Percentiles rank a stretch among this genome's conserved stretches.
Evolutionary conservation across 2,329 filamentous ascomycete species (phyloP).

Genomic region (Neopestalotiopsis clavispora): DNA sequence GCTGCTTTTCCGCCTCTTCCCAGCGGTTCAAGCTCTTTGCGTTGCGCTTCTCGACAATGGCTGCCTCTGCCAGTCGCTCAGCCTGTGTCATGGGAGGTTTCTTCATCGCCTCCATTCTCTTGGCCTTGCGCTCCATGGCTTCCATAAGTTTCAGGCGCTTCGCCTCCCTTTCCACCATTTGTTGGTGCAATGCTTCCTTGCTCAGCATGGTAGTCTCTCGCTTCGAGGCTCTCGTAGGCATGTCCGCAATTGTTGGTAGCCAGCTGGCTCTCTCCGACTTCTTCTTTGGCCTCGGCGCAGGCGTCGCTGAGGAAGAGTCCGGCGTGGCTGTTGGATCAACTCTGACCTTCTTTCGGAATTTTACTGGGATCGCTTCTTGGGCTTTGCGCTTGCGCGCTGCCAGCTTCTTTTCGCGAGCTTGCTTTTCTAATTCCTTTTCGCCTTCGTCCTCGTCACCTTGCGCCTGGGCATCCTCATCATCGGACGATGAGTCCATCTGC

Average conservation of each 20-base stretch:
- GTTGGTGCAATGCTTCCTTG: slow-evolving; percentile 68
- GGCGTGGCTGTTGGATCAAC: slow-evolving; percentile 52
- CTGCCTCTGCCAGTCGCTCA: slow-evolving; percentile 82
- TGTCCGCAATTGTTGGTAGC: slow-evolving; percentile 59
- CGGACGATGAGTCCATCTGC: slow-evolving; percentile 83
- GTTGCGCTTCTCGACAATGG: slow-evolving; percentile 82
- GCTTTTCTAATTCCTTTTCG: slow-evolving; percentile 82
- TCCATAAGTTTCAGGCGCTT: slow-evolving; percentile 73
- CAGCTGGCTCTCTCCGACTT: slow-evolving; percentile 65
- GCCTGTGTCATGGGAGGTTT: slow-evolving; percentile 86
- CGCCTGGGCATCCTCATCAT: slow-evolving; percentile 79
- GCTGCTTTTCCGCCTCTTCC: slow-evolving; percentile 90
- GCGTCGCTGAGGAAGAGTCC: slow-evolving; percentile 43
- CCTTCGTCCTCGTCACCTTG: slow-evolving; percentile 78
- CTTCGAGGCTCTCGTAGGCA: slow-evolving; percentile 63
- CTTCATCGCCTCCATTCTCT: slow-evolving; percentile 74
- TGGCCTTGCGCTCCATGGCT: slow-evolving; percentile 70
- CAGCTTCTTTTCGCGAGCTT: slow-evolving; percentile 70
- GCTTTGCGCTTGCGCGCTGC: slow-evolving; percentile 81
- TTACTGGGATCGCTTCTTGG: slow-evolving; percentile 73
- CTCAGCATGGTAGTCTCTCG: slow-evolving; percentile 62
- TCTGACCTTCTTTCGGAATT: slow-evolving; percentile 77
- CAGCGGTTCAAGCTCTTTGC: slow-evolving; percentile 89
- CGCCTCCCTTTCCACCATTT: slow-evolving; percentile 75
- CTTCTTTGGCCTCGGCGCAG: slow-evolving; percentile 59